These are phyloP conservation scores for Ceratocystis lukuohia DNA, from an alignment of 2,329 filamentous ascomycete species.

Conservation along the genomic window DNA sequence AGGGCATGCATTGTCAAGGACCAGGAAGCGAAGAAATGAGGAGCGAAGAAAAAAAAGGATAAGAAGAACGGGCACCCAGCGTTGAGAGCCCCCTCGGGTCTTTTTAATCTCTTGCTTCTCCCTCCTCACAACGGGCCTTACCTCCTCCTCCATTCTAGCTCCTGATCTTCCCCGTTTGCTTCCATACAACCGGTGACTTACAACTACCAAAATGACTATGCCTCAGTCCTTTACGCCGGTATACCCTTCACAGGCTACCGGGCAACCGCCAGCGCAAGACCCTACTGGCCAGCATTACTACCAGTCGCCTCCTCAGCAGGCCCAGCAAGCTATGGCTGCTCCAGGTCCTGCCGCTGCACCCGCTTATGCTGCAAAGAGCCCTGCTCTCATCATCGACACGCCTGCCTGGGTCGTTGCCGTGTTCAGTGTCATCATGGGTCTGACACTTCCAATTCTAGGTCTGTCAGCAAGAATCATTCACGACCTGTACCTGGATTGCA, in stretches of 20 bases:
- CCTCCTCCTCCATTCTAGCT: not conserved
- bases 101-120: not conserved
- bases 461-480: slow-evolving; percentile 32
- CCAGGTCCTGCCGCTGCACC: not conserved
- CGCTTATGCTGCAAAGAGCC: not conserved
- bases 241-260: slow-evolving; percentile 1
- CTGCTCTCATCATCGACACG: slow-evolving; percentile 28
- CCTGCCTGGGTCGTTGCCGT: slow-evolving; percentile 33
- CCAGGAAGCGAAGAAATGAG: not conserved
- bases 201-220: not conserved
- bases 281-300: slow-evolving; percentile 15
- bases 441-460: slow-evolving; percentile 33
- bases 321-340: not conserved
- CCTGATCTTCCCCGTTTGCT: no score
- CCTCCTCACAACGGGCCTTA: not conserved
- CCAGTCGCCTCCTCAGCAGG: slow-evolving; percentile 12
- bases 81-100: not conserved
- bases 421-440: slow-evolving; percentile 30
- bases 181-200: not conserved
- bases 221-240: not conserved
- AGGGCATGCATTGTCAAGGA: not conserved
- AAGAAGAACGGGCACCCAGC: not conserved
- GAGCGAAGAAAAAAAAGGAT: not conserved
- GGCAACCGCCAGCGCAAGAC: not conserved
- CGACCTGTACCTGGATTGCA: slow-evolving; percentile 29